Percentiles rank a stretch among this genome's conserved stretches.
Conservation (phyloP, 2,329 filamentous ascomycete species). For the Madurella fahalii region DNA sequence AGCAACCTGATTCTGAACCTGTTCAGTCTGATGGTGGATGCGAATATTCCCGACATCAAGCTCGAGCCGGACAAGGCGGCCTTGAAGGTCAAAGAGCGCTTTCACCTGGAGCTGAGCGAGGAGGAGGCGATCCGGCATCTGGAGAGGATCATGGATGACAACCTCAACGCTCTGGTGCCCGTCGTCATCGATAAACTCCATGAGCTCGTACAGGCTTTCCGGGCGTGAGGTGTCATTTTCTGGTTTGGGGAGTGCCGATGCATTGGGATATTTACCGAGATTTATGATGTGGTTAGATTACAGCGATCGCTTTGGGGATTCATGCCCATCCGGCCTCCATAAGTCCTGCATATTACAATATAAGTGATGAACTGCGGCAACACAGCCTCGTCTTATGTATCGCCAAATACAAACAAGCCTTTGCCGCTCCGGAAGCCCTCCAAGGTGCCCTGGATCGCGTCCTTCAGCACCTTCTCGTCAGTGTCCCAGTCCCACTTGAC, state of each 20-base stretch:
- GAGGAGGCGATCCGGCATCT: conserved; percentile 88
- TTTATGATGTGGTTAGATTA: neutral
- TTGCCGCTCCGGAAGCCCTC: conserved; percentile 84
- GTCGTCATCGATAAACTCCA: conserved; percentile 94
- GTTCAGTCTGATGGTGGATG: conserved; percentile 95
- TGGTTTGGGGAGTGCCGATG: neutral
- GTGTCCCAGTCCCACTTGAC: conserved; percentile 82
- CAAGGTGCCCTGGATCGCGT: conserved; percentile 77
- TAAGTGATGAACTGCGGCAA: neutral
- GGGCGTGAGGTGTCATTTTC: conserved; percentile 49
- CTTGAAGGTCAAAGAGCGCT: conserved; percentile 88
- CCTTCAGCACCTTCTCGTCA: conserved; percentile 61
- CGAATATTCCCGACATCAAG: conserved; percentile 92
- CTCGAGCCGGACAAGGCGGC: conserved; percentile 92
- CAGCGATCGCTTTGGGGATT: neutral
- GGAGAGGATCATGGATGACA: conserved; percentile 86
- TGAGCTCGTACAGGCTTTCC: conserved; percentile 87
- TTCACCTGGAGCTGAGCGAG: conserved; percentile 86
- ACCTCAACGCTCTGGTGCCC: conserved; percentile 81
- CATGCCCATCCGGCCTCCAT: neutral
- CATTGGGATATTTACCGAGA: neutral
- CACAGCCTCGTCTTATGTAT: conserved; percentile 40
- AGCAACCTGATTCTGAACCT: conserved; percentile 90
- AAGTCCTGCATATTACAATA: neutral
- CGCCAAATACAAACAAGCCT: conserved; percentile 77